Conservation (phyloP, 352 stramenopile species). For the Globisporangium splendens region DNA sequence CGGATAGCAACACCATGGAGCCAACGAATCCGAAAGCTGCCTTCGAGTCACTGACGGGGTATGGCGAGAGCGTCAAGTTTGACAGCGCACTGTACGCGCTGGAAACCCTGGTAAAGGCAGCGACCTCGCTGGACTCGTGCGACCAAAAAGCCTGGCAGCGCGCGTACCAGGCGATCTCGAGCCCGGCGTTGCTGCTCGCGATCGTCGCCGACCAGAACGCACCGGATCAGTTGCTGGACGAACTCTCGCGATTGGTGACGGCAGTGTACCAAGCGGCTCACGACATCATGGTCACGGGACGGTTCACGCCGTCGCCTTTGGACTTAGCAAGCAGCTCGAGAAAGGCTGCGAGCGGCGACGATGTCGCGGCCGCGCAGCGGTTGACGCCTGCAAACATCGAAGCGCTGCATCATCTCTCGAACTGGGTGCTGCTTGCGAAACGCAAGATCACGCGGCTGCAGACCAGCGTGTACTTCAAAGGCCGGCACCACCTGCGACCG, state of each 20-base stretch:
- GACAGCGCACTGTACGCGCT: constrained; percentile 60
- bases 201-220: constrained; percentile 35
- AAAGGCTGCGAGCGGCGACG: not conserved
- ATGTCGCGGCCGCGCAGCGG: constrained; percentile 11
- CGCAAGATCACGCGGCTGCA: constrained; percentile 64
- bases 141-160: constrained; percentile 18
- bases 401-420: constrained; percentile 64
- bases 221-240: constrained; percentile 40
- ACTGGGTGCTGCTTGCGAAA: constrained; percentile 78
- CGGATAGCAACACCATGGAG: not conserved
- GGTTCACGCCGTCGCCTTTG: constrained; percentile 23
- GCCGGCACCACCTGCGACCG: constrained; percentile 18
- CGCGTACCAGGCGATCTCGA: constrained; percentile 40
- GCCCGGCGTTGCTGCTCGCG: constrained; percentile 66
- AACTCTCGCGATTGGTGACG: constrained; percentile 54
- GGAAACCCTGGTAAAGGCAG: constrained; percentile 42
- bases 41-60: constrained; percentile 41
- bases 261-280: constrained; percentile 46
- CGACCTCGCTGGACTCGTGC: constrained; percentile 10
- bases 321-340: not conserved
- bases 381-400: constrained; percentile 71
- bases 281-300: constrained; percentile 40
- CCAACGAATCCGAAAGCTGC: constrained; percentile 23
- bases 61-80: constrained; percentile 49
- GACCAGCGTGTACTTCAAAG: constrained; percentile 27